Conservation (phyloP, 495 filamentous ascomycete species). For the Cercophora scortea region DNA sequence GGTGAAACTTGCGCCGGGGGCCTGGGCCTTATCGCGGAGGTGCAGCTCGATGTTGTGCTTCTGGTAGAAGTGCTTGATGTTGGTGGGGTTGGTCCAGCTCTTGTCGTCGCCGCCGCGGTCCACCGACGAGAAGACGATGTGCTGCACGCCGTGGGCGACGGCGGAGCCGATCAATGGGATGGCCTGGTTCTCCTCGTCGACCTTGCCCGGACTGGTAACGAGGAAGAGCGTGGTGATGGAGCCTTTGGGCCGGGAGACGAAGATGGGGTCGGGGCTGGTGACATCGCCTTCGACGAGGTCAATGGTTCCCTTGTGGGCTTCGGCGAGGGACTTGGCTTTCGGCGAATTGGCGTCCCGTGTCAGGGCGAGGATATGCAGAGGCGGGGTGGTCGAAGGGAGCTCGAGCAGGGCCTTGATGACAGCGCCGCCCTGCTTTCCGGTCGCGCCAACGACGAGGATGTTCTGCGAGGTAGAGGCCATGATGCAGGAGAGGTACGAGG, state of each 20-base stretch:
- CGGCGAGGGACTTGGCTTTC: slow-evolving; percentile 43
- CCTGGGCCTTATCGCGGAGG: slow-evolving; percentile 29
- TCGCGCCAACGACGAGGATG: slow-evolving; percentile 55
- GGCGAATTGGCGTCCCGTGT: slow-evolving; percentile 52
- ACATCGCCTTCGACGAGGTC: slow-evolving; percentile 52
- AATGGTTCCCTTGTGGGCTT: slow-evolving; percentile 24
- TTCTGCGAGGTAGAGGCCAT: slow-evolving; percentile 11
- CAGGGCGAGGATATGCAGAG: slow-evolving; percentile 58
- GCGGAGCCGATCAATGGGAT: slow-evolving; percentile 52
- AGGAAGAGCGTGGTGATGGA: slow-evolving; percentile 42
- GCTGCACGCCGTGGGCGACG: slow-evolving; percentile 33
- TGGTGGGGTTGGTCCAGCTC: slow-evolving; percentile 48
- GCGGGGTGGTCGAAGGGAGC: slow-evolving; percentile 16
- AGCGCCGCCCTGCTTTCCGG: slow-evolving; percentile 62
- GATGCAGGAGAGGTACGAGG: neutral
- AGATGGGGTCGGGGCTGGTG: slow-evolving; percentile 43
- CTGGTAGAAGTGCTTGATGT: slow-evolving; percentile 52
- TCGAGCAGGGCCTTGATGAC: slow-evolving; percentile 50
- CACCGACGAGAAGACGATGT: slow-evolving; percentile 61
- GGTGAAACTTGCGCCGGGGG: slow-evolving; percentile 18
- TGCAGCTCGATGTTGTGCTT: slow-evolving; percentile 61
- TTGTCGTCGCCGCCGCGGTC: slow-evolving; percentile 54
- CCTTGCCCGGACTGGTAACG: slow-evolving; percentile 35
- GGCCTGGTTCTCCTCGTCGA: slow-evolving; percentile 52
- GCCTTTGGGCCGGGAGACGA: slow-evolving; percentile 35